Percentiles rank a stretch among this genome's conserved stretches.
Conservation (phyloP, 1,284 basidiomycete genomes). For the Moesziomyces antarcticus region DNA sequence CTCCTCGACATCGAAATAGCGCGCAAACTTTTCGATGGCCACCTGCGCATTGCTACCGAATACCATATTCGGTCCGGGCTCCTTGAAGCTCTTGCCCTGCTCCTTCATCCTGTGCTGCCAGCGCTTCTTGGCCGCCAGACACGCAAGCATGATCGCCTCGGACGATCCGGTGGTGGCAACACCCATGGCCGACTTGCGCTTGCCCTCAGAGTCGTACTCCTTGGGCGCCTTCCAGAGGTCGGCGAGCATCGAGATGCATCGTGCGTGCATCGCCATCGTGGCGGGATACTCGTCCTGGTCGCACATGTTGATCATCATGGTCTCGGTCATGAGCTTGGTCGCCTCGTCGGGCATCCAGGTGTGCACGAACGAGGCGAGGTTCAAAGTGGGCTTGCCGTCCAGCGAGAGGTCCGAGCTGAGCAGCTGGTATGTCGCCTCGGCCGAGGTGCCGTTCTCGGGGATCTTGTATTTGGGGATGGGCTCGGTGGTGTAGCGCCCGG, state of each 20-base stretch:
- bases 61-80: constrained; percentile 75
- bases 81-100: constrained; percentile 72
- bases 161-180: constrained; percentile 95
- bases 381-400: constrained; percentile 81
- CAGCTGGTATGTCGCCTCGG: constrained; percentile 72
- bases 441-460: constrained; percentile 68
- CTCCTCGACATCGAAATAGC: constrained; percentile 87
- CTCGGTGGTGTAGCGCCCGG: constrained; percentile 61
- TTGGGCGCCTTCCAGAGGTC: constrained; percentile 84
- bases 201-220: constrained; percentile 41
- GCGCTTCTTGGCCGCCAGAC: constrained; percentile 90
- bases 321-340: constrained; percentile 70
- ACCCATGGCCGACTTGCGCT: constrained; percentile 57
- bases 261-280: constrained; percentile 63
- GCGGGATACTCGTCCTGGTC: constrained; percentile 90
- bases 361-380: constrained; percentile 76
- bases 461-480: constrained; percentile 69
- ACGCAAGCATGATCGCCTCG: constrained; percentile 88
- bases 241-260: constrained; percentile 82
- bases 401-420: constrained; percentile 77
- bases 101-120: constrained; percentile 92
- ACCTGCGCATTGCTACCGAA: constrained; percentile 84
- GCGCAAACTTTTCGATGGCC: constrained; percentile 73
- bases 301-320: constrained; percentile 78
- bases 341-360: constrained; percentile 73